Base-by-base conservation (phyloP, 2,329 filamentous ascomycete species). In the Sporothrix brunneoviolacea region DNA sequence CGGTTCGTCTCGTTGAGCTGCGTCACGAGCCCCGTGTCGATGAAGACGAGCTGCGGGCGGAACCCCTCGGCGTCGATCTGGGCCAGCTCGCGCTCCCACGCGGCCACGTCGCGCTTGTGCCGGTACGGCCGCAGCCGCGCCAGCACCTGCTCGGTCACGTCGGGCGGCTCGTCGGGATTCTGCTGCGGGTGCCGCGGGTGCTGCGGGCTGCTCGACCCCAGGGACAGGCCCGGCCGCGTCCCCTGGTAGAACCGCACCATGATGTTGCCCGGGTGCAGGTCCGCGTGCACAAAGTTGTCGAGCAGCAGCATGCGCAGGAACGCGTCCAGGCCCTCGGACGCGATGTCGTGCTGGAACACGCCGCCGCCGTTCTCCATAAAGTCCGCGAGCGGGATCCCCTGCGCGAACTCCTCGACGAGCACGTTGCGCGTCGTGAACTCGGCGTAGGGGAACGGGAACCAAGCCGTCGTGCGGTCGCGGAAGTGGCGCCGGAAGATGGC, bases 221-320 rank as follows among this genome's bases (percentile, higher is more conserved):
- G 37, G 27, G 58, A 60, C 42, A 94, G 71, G 43, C 85, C 80
- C 0, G 91, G 79, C 54, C 84, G 77, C 13, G 83, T 81, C 0
- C 91, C 83, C 61, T 91, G 83, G 68, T 97, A 96, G 71, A 98
- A 98, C 56, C 94, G 89, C 41, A 98, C 91, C 91, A 98, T 97
- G 69, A 98, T 97, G 65, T 98, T 98, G 22, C 93, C 93, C 0
- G 93, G 93, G 64, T 98, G 93, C 27, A 98, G 72, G 64, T 98
- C 93, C 5, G 93, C 91, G 63, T 98, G 93, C 22, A 96, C 84
- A 65, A 98, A 98, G 65, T 98, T 98, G 67, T 98, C 93, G 35
- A 98, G 84, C 12, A 98, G 76, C 15, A 98, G 73, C 93, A 98
- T 98, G 61, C 91, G 88, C 44, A 98, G 70, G 67, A 98, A 98